Percentiles rank a stretch among this genome's conserved stretches.
phyloP scores from a whole-genome alignment of 108 stramenopile genomes.

The Conticribra guillardii region DNA sequence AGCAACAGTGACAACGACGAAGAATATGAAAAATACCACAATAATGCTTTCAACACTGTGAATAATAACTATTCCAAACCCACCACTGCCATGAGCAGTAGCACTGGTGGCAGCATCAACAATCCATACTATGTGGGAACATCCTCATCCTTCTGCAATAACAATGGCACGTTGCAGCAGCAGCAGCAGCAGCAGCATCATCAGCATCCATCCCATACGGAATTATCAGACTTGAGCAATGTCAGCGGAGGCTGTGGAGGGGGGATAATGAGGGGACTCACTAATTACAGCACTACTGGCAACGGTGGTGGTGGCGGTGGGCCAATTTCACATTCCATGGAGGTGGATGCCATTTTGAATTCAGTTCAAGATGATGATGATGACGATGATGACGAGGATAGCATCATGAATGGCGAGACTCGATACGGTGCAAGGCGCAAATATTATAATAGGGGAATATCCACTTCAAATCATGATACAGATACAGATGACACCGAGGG shows the following conservation, averaged over 20 bases:
- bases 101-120: no score
- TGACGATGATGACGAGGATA: conserved; percentile 18
- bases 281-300: no score
- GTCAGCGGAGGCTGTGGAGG: conserved; percentile 2
- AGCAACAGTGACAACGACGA: conserved; percentile 11
- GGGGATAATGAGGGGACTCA: no score
- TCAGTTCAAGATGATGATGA: conserved; percentile 43
- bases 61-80: no score
- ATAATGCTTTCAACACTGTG: background rate
- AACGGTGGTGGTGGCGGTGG: background rate
- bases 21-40: background rate
- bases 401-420: background rate
- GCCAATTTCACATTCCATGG: conserved; percentile 36
- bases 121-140: no score
- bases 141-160: no score
- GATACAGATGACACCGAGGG: background rate
- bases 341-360: conserved; percentile 57
- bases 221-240: background rate
- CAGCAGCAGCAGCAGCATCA: background rate
- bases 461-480: background rate
- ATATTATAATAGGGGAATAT: conserved; percentile 2
- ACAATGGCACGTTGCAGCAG: no score
- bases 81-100: no score
- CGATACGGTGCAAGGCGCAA: no score
- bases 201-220: background rate